Evolutionary conservation across 2,329 filamentous ascomycete genomes (phyloP).

Genomic region (Pseudopyricularia cyperi): DNA sequence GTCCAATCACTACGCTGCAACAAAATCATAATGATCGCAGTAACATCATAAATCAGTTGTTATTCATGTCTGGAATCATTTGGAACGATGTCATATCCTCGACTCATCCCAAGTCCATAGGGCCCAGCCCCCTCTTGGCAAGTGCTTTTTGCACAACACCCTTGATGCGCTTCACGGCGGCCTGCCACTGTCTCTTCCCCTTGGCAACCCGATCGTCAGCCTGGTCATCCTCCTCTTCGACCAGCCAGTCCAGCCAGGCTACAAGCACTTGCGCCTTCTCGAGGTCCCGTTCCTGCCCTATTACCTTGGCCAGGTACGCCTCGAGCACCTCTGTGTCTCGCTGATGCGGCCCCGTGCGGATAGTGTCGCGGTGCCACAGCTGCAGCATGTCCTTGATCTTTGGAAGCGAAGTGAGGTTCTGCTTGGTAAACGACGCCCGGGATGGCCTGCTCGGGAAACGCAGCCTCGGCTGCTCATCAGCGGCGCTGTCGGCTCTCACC

Average conservation of each 20-base stretch:
- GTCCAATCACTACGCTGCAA: too few species aligned
- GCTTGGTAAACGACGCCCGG: constrained; percentile 31
- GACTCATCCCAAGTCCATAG: constrained; percentile 31
- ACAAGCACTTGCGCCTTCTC: constrained; percentile 85
- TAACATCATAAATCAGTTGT: not conserved
- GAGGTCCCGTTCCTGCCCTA: constrained; percentile 65
- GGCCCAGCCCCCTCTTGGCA: constrained; percentile 39
- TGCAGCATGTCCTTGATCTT: constrained; percentile 64
- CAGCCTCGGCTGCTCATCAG: constrained; percentile 24
- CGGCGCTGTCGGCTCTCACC: constrained; percentile 5
- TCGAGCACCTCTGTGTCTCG: constrained; percentile 67
- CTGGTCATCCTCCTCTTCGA: constrained; percentile 34
- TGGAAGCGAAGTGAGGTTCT: constrained; percentile 22
- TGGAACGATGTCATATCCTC: not conserved
- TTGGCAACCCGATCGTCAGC: constrained; percentile 11
- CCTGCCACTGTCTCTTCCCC: constrained; percentile 32
- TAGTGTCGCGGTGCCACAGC: constrained; percentile 65
- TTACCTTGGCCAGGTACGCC: constrained; percentile 58
- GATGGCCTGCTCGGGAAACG: constrained; percentile 31
- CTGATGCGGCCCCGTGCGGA: constrained; percentile 59
- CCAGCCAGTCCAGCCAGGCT: constrained; percentile 50
- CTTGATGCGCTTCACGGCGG: constrained; percentile 29
- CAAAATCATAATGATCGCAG: not conserved
- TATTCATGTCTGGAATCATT: not conserved
- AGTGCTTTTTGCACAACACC: constrained; percentile 41